A percentile compares a stretch with the other conserved stretches of the same genome.
Conservation (phyloP, 2,329 filamentous ascomycete genomes). For the Bisporella sp. region DNA sequence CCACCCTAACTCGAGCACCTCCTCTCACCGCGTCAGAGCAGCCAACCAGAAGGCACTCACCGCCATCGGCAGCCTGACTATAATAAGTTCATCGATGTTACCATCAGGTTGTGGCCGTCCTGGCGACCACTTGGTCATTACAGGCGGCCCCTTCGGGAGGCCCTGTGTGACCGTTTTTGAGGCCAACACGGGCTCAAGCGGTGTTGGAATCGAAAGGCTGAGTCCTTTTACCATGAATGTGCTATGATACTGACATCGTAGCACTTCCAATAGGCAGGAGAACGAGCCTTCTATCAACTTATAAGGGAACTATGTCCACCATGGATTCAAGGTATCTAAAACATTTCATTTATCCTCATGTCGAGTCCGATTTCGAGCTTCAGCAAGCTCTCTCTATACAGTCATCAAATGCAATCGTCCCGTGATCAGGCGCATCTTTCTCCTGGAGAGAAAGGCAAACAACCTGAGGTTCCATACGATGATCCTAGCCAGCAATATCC, state of each 20-base stretch:
- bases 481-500: constrained; percentile 8
- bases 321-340: constrained; percentile 11
- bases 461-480: constrained; percentile 4
- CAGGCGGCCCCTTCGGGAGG: constrained; percentile 15
- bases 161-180: constrained; percentile 12
- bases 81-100: not conserved
- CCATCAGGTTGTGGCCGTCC: too few species aligned
- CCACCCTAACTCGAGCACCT: too few species aligned
- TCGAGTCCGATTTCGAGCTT: constrained; percentile 23
- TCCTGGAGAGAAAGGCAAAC: constrained; percentile 15
- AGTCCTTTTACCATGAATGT: constrained; percentile 11
- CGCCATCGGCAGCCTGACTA: not conserved
- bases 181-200: constrained; percentile 11
- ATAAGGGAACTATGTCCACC: constrained; percentile 12
- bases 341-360: constrained; percentile 17
- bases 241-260: constrained; percentile 15
- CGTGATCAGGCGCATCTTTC: constrained; percentile 7
- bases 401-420: constrained; percentile 19
- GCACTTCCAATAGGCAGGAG: constrained; percentile 16
- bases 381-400: constrained; percentile 21
- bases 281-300: constrained; percentile 6
- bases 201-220: constrained; percentile 18
- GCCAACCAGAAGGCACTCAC: too few species aligned
- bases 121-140: not conserved
- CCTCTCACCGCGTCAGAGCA: not conserved